Conservation (phyloP, 1,284 basidiomycete genomes). For the Mrakiaceae sp. region DNA sequence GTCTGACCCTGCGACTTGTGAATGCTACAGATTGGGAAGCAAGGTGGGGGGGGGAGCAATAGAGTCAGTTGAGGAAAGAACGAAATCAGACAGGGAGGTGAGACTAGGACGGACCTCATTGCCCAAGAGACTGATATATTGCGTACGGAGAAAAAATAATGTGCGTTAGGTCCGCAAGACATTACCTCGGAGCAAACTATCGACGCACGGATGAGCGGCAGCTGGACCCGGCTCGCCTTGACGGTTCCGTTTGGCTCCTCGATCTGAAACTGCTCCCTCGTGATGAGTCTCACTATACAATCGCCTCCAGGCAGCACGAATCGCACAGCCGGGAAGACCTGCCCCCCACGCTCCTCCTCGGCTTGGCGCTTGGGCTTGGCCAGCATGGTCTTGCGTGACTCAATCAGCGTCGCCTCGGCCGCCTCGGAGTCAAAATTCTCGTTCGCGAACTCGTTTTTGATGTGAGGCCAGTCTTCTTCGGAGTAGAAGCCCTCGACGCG, state of each 20-base stretch:
- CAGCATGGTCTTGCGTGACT: slow-evolving; percentile 27
- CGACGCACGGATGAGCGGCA: slow-evolving; percentile 14
- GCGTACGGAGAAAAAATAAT: not conserved
- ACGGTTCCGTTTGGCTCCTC: slow-evolving; percentile 31
- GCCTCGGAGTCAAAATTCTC: slow-evolving; percentile 27
- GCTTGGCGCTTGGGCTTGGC: slow-evolving; percentile 22
- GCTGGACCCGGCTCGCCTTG: slow-evolving; percentile 53
- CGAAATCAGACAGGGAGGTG: not conserved
- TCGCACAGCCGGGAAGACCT: slow-evolving; percentile 60
- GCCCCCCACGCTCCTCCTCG: slow-evolving; percentile 19
- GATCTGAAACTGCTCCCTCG: slow-evolving; percentile 6
- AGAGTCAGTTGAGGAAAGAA: not conserved
- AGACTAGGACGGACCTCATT: slow-evolving; percentile 5
- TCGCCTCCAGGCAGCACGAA: slow-evolving; percentile 54
- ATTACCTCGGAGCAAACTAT: not conserved
- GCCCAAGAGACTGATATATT: slow-evolving; percentile 11
- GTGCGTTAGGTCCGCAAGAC: not conserved
- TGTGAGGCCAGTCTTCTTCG: slow-evolving; percentile 23
- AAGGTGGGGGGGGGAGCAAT: no score
- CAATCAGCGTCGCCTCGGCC: slow-evolving; percentile 31
- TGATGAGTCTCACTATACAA: slow-evolving; percentile 39
- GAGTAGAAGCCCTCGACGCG: slow-evolving; percentile 53
- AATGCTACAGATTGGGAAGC: not conserved
- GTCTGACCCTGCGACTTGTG: slow-evolving; percentile 16
- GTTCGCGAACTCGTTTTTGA: slow-evolving; percentile 18